Percentiles rank a stretch among this genome's conserved stretches.
phyloP scores from a whole-genome alignment of 495 filamentous ascomycete species.

The Penicillium parvum region DNA sequence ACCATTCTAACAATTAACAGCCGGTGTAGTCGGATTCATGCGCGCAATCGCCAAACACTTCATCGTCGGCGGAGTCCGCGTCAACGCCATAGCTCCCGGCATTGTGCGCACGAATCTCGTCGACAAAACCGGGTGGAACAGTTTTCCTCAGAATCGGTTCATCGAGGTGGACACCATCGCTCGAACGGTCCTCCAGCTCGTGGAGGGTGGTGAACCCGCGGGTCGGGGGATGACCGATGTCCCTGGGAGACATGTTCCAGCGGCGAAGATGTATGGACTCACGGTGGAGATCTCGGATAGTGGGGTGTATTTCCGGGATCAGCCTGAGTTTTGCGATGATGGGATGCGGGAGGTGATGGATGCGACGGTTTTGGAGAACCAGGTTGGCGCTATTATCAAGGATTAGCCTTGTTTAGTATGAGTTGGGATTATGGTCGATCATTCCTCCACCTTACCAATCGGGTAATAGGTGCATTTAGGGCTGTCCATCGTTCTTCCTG shows the following conservation, averaged over 20 bases:
- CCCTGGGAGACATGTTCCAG: conserved; percentile 2
- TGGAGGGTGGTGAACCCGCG: conserved; percentile 12
- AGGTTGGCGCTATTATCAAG: conserved; percentile 18
- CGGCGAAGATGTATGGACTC: conserved; percentile 10
- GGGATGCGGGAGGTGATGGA: conserved; percentile 22
- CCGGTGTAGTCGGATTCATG: conserved; percentile 20
- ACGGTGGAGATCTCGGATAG: conserved; percentile 20
- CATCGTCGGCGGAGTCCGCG: conserved; percentile 11
- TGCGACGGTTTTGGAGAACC: conserved; percentile 21
- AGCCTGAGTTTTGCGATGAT: conserved; percentile 19
- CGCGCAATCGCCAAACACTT: conserved; percentile 17
- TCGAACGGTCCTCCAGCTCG: conserved; percentile 12
- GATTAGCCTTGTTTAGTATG: too few relatives aligned
- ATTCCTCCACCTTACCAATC: too few relatives aligned
- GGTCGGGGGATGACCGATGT: conserved; percentile 15
- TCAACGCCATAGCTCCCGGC: conserved; percentile 21
- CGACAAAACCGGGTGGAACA: conserved; percentile 12
- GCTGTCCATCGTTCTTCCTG: too few relatives aligned
- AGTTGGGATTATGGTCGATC: too few relatives aligned
- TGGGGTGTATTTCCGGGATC: conserved; percentile 18
- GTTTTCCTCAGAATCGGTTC: conserved; percentile 11
- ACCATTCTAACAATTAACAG: conserved; percentile 4
- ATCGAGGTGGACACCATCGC: conserved; percentile 8
- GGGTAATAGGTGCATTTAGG: too few relatives aligned
- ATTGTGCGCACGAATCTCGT: conserved; percentile 19